Base-by-base conservation (phyloP, 2,329 filamentous ascomycete genomes). In the Mariannaea sp. region DNA sequence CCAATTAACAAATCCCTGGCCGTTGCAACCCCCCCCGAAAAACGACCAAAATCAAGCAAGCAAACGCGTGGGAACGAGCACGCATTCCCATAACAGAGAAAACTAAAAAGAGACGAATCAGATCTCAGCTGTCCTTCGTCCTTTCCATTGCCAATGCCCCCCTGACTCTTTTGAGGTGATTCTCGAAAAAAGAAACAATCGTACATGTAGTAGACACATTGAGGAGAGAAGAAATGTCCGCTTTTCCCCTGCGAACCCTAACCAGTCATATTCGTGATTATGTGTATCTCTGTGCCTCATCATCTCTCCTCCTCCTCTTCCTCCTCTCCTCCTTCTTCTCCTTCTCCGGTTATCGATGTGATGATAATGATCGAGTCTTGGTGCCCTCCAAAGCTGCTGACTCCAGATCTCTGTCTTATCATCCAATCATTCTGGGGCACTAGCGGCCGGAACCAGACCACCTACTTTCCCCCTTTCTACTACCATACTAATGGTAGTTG, bases 401-500 rank as follows among this genome's bases (percentile, higher is more conserved):
- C 26, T 50, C 27, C 16, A 19, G 33, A 20, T 20, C 41, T 32
- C 17, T 16, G 19, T 17, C 27, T 27, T 38, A 35, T 29, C 24
- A 40, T 53, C 33, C 26, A 30, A 32, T n/a, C 38, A 41, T 26
- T 30, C 36, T 24, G 36, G 35, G 39, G 42, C 38, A 32, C n/a
- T 40, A 8, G 24, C 36, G 38, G 43, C 39, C 30, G 19, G 32
- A 24, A 32, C 62, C 30, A 20, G 32, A 24, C 38, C 62, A 50
- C 57, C 46, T 65, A 53, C 58, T 62, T 45, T 66, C 65, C 59
- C 65, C 64, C 62, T 60, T 55, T 57, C 43, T 22, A 44, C 65
- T 68, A 71, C 69, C 68, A 65, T 64, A 64, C 70, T 78, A 77
- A 62, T 80, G 75, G 75, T 84, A 84, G 77, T 84, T 84, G 62